These are phyloP conservation scores for Aspergillus carlsbadensis DNA, from an alignment of 495 filamentous ascomycete species.

Conservation along the genomic window DNA sequence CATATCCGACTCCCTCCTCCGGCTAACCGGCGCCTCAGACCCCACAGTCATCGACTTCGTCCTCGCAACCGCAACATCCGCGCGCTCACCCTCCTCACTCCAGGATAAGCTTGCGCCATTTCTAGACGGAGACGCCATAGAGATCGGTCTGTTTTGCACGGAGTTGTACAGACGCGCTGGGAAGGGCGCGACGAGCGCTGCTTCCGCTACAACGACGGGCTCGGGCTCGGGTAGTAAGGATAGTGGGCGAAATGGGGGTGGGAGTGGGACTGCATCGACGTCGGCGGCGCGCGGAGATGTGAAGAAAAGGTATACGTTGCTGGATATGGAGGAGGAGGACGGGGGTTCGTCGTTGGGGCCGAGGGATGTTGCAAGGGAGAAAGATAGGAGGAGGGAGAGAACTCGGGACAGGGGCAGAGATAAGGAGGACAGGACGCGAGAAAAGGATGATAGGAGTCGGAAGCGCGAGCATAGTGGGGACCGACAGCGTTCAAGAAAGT, in stretches of 20 bases:
- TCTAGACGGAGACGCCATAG: slow-evolving; percentile 51
- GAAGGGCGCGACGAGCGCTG: slow-evolving; percentile 18
- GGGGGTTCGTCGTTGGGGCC: slow-evolving; percentile 43
- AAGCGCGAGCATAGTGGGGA: slow-evolving; percentile 44
- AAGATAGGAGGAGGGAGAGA: slow-evolving; percentile 34
- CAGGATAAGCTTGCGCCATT: slow-evolving; percentile 55
- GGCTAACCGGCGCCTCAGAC: slow-evolving; percentile 59
- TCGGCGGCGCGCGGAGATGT: background rate
- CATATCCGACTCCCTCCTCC: slow-evolving; percentile 48
- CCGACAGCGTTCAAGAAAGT: slow-evolving; percentile 50
- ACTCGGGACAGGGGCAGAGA: slow-evolving; percentile 26
- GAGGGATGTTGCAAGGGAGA: slow-evolving; percentile 49
- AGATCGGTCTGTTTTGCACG: slow-evolving; percentile 50
- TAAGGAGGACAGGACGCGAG: slow-evolving; percentile 18
- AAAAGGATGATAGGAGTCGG: slow-evolving; percentile 36
- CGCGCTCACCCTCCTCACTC: slow-evolving; percentile 51
- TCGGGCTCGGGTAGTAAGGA: slow-evolving; percentile 15
- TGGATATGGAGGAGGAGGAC: slow-evolving; percentile 79
- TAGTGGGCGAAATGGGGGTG: slow-evolving; percentile 10
- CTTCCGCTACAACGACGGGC: slow-evolving; percentile 6
- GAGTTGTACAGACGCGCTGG: slow-evolving; percentile 52
- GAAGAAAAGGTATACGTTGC: slow-evolving; percentile 73
- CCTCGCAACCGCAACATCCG: slow-evolving; percentile 55
- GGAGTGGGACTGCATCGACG: background rate
- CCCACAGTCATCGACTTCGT: slow-evolving; percentile 62